Evolutionary conservation across 768 basidiomycete species (phyloP).

Genomic region (Rhodocollybia butyracea): DNA sequence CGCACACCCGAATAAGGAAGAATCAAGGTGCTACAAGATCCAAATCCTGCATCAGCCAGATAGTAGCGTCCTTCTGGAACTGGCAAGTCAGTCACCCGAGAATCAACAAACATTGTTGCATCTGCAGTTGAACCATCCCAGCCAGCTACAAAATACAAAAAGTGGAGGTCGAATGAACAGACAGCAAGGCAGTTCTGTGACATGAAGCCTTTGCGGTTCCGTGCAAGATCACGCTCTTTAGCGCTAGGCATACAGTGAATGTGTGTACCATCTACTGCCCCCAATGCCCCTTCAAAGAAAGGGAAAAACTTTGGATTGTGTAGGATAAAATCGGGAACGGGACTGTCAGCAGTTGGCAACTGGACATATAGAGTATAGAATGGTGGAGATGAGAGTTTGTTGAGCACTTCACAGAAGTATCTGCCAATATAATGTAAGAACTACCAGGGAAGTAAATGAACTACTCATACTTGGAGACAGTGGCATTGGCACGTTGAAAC

Average conservation of each 20-base stretch:
- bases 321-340: constrained; percentile 9
- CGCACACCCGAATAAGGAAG: constrained; percentile 21
- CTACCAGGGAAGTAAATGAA: background rate
- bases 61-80: constrained; percentile 17
- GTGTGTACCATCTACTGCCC: constrained; percentile 23
- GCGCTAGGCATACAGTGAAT: constrained; percentile 14
- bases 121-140: constrained; percentile 23
- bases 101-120: constrained; percentile 15
- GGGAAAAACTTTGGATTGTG: constrained; percentile 21
- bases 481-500: constrained; percentile 21
- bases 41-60: constrained; percentile 19
- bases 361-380: constrained; percentile 9
- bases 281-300: constrained; percentile 19
- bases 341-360: background rate
- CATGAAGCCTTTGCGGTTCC: constrained; percentile 21
- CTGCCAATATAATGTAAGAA: background rate
- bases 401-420: constrained; percentile 1
- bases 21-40: constrained; percentile 15
- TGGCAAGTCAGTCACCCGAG: constrained; percentile 7
- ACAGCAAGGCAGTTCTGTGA: constrained; percentile 23
- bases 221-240: constrained; percentile 7
- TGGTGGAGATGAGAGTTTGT: background rate
- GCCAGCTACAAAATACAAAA: constrained; percentile 19
- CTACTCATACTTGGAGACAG: constrained; percentile 12
- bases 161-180: constrained; percentile 18